Percentiles rank a stretch among this genome's conserved stretches.
phyloP scores from a whole-genome alignment of 768 basidiomycete genomes.

The Sporobolomyces roseus region DNA sequence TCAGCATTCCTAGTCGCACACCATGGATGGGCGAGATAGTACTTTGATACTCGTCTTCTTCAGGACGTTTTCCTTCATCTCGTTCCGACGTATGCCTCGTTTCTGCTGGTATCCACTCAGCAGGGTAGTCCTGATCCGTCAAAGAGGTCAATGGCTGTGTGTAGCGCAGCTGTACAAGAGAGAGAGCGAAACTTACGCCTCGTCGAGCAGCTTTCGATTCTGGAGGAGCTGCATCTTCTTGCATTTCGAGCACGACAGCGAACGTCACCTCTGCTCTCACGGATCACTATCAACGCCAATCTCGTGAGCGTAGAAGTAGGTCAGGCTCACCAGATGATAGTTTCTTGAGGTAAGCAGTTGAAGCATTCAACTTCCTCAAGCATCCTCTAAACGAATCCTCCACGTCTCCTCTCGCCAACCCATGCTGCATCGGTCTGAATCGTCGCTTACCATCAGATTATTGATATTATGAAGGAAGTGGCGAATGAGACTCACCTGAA shows the following conservation, averaged over 20 bases:
- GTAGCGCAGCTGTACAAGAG: too few relatives aligned
- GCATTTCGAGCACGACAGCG: slow-evolving; percentile 36
- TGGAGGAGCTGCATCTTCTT: slow-evolving; percentile 20
- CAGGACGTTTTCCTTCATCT: slow-evolving; percentile 11
- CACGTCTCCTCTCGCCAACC: slow-evolving; percentile 62
- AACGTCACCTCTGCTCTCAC: slow-evolving; percentile 21
- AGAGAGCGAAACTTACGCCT: neutral
- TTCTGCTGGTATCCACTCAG: slow-evolving; percentile 30
- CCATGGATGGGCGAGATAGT: slow-evolving; percentile 23
- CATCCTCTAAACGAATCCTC: slow-evolving; percentile 77
- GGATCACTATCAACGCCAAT: neutral
- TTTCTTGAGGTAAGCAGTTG: slow-evolving; percentile 64
- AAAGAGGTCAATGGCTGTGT: fast-evolving
- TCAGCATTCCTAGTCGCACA: slow-evolving; percentile 30
- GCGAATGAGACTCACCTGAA: slow-evolving; percentile 2
- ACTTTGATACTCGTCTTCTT: slow-evolving; percentile 12
- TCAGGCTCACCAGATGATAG: slow-evolving; percentile 30
- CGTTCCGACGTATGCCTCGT: slow-evolving; percentile 5
- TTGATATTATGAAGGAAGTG: neutral
- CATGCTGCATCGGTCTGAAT: slow-evolving; percentile 44
- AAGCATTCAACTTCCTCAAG: slow-evolving; percentile 71
- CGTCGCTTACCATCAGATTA: too few relatives aligned
- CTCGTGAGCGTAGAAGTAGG: neutral
- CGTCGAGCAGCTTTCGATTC: slow-evolving; percentile 18
- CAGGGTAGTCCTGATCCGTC: neutral